These are phyloP conservation scores for Termitomyces sp. DNA, from an alignment of 768 basidiomycete species.

Conservation along the genomic window DNA sequence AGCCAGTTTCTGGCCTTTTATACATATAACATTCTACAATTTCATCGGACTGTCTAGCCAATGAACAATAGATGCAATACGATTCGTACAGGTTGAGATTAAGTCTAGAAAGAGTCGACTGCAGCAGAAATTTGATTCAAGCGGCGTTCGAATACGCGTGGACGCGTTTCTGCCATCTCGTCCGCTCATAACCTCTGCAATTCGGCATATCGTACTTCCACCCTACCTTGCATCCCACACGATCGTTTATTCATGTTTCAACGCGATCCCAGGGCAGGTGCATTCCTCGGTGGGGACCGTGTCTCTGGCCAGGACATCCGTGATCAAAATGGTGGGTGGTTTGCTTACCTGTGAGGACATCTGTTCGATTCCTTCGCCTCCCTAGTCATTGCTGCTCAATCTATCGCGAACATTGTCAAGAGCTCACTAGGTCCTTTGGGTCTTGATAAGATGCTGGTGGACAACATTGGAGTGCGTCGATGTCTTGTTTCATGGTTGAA, in stretches of 20 bases:
- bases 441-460: slow-evolving; percentile 95
- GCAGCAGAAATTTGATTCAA: slow-evolving; percentile 12
- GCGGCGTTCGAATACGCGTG: slow-evolving; percentile 20
- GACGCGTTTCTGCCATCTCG: slow-evolving; percentile 15
- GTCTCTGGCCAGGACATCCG: slow-evolving; percentile 94
- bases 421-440: slow-evolving; percentile 94
- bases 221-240: slow-evolving; percentile 4
- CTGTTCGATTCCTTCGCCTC: slow-evolving; percentile 4
- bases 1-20: slow-evolving; percentile 2
- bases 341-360: neutral
- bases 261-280: slow-evolving; percentile 87
- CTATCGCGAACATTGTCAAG: slow-evolving; percentile 97
- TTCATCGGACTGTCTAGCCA: slow-evolving; percentile 7
- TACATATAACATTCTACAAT: slow-evolving; percentile 5
- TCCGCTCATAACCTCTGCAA: neutral
- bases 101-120: neutral
- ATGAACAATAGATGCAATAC: slow-evolving; percentile 4
- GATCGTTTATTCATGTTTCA: slow-evolving; percentile 57
- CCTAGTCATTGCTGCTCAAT: slow-evolving; percentile 88
- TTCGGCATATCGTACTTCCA: neutral
- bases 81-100: neutral
- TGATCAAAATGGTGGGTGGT: slow-evolving; percentile 83
- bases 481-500: neutral
- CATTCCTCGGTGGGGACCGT: slow-evolving; percentile 91
- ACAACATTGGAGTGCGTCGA: slow-evolving; percentile 87